Evolutionary conservation across 2,329 filamentous ascomycete species (phyloP), one percentile per base, ranked within the genome.

Genomic region (Penicillium polonicum): DNA sequence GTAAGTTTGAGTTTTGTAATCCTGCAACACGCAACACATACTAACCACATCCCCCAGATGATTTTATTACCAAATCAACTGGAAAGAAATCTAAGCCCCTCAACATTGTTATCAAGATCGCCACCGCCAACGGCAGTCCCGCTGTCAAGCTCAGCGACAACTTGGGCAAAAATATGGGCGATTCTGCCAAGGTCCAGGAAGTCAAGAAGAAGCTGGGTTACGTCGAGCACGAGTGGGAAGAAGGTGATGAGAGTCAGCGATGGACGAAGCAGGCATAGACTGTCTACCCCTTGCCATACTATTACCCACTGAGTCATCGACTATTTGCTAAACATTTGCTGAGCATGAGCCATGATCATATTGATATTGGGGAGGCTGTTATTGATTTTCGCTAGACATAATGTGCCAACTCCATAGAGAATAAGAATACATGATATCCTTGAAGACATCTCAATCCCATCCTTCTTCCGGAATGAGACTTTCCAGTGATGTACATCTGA

Each of bases 31-130:
- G 36, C 6, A 27, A 19, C 4, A 19, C 5, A 17, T 45, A 3
- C 60, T 62, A 35, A 64, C 43, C n/a, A 21, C 2, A 21, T 48
- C 23, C 23, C 23, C 2, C 10, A 84, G 85, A 99, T 70, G 94
- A 99, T 74, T 99, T 94, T 72, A 79, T 78, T n/a, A 85, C 89
- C 63, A 78, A 83, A 60, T 85, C 82, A 36, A 89, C 87, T 0
- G 87, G 88, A 39, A 86, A 86, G 65, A 97, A 97, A 76, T 97
- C 92, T 0, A 85, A 87, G 17, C 94, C 94, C 0, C 79, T 99
- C 54, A 99, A 99, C 70, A 99, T 99, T 68, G 94, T 99, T 65
- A 97, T 99, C 78, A 99, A 99, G 78, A 83, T 99, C 60, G 91
- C 90, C 61, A 92, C 90, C 10, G 94, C 92, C 0, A 85, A 81